These are phyloP conservation scores for Mycena galopus DNA, from an alignment of 768 basidiomycete species.

Conservation along the genomic window DNA sequence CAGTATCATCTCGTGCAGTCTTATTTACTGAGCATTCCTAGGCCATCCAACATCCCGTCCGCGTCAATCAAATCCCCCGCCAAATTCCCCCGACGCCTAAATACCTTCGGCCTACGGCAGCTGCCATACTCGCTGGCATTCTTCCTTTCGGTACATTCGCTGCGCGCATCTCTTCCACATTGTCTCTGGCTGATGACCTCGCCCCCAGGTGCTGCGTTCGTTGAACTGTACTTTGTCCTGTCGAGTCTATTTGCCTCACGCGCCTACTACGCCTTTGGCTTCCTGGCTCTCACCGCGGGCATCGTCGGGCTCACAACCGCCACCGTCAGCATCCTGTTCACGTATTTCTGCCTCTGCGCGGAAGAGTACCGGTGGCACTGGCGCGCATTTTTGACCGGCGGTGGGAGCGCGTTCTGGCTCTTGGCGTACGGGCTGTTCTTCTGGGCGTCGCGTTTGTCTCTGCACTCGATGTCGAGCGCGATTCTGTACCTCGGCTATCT, in stretches of 20 bases:
- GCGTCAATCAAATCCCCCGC: conserved; percentile 94
- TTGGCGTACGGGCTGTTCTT: conserved; percentile 91
- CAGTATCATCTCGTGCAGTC: background rate
- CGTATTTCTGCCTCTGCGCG: conserved; percentile 92
- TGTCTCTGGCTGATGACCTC: conserved; percentile 9
- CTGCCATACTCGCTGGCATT: conserved; percentile 88
- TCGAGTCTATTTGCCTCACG: conserved; percentile 93
- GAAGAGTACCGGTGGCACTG: conserved; percentile 99
- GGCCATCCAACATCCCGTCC: conserved; percentile 84
- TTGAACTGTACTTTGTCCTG: conserved; percentile 93
- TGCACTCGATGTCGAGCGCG: conserved; percentile 85
- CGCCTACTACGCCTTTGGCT: conserved; percentile 97
- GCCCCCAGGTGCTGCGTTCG: conserved; percentile 88
- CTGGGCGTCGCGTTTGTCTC: conserved; percentile 87
- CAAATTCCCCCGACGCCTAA: conserved; percentile 92
- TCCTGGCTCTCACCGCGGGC: conserved; percentile 87
- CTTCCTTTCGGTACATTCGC: conserved; percentile 84
- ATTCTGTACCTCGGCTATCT: conserved; percentile 94
- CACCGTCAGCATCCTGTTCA: conserved; percentile 89
- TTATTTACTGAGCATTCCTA: conserved; percentile 46
- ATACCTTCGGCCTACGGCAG: conserved; percentile 85
- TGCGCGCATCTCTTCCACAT: background rate
- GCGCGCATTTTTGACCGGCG: conserved; percentile 93
- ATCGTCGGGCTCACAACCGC: conserved; percentile 91
- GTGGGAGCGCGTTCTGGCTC: conserved; percentile 94